phyloP scores from a whole-genome alignment of 805 yeast genomes.

The Kluyveromyces siamensis region DNA sequence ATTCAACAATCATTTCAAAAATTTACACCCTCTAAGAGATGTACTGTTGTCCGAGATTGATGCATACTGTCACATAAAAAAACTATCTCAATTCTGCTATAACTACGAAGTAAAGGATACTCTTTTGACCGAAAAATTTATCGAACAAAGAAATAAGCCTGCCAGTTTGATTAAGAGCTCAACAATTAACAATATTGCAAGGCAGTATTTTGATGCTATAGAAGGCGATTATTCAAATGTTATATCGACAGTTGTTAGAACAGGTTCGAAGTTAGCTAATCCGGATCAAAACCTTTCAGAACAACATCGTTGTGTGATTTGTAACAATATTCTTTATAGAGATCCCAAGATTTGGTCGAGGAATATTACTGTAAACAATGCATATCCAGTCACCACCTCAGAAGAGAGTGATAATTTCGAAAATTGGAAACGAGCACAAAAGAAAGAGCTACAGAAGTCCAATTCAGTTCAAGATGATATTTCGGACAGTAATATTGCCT shows the following conservation, averaged over 20 bases:
- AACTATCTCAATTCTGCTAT: conserved; percentile 29
- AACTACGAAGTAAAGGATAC: conserved; percentile 13
- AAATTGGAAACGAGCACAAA: conserved; percentile 26
- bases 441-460: conserved; percentile 9
- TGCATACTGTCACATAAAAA: conserved; percentile 35
- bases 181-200: conserved; percentile 73
- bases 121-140: conserved; percentile 13
- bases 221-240: conserved; percentile 80
- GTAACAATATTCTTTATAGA: conserved; percentile 44
- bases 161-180: conserved; percentile 43
- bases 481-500: conserved; percentile 12
- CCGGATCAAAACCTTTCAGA: conserved; percentile 27
- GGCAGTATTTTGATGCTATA: conserved; percentile 59
- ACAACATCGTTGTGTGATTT: conserved; percentile 40
- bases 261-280: conserved; percentile 65
- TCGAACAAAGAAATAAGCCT: conserved; percentile 15
- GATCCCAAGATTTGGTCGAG: conserved; percentile 60
- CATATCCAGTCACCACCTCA: conserved; percentile 39
- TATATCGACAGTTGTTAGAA: conserved; percentile 84
- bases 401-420: conserved; percentile 32
- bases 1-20: conserved; percentile 30
- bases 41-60: conserved; percentile 59
- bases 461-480: conserved; percentile 14
- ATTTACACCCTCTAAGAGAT: conserved; percentile 68
- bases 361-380: conserved; percentile 53